phyloP scores from a whole-genome alignment of 805 yeast genomes.

The Yueomyces sp. region DNA sequence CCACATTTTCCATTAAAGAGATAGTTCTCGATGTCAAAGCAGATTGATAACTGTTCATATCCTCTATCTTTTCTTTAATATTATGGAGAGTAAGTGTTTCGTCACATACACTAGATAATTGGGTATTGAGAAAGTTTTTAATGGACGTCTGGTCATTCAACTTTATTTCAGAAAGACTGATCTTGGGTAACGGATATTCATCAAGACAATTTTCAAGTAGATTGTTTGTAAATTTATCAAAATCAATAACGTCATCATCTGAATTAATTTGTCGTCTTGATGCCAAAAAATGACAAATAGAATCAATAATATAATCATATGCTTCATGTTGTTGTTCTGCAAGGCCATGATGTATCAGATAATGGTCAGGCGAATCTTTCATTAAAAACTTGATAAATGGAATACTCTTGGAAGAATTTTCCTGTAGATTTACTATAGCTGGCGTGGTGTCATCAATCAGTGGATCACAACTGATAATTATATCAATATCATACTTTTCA shows the following conservation, averaged over 20 bases:
- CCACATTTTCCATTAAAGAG: constrained; percentile 21
- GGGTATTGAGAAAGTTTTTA: too few species aligned
- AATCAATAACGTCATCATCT: background rate
- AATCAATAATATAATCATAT: constrained; percentile 14
- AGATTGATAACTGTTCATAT: constrained; percentile 24
- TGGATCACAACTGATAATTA: constrained; percentile 38
- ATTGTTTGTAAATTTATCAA: background rate
- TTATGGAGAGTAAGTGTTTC: background rate
- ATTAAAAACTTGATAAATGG: constrained; percentile 37
- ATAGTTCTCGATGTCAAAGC: constrained; percentile 27
- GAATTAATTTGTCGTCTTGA: constrained; percentile 5
- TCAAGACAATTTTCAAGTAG: background rate
- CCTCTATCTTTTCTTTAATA: constrained; percentile 1
- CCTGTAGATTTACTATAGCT: constrained; percentile 11
- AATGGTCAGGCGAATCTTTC: constrained; percentile 34
- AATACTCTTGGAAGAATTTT: constrained; percentile 7
- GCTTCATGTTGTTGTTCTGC: constrained; percentile 6
- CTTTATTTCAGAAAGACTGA: background rate
- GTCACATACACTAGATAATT: background rate
- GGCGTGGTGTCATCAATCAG: constrained; percentile 21
- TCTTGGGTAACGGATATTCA: background rate
- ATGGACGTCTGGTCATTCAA: background rate
- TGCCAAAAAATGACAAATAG: constrained; percentile 16
- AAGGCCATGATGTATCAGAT: constrained; percentile 10
- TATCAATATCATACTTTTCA: constrained; percentile 27